A percentile compares a stretch with the other conserved stretches of the same genome.
phyloP scores from a whole-genome alignment of 345 rosid species.

The Lenwebbia sp. region DNA sequence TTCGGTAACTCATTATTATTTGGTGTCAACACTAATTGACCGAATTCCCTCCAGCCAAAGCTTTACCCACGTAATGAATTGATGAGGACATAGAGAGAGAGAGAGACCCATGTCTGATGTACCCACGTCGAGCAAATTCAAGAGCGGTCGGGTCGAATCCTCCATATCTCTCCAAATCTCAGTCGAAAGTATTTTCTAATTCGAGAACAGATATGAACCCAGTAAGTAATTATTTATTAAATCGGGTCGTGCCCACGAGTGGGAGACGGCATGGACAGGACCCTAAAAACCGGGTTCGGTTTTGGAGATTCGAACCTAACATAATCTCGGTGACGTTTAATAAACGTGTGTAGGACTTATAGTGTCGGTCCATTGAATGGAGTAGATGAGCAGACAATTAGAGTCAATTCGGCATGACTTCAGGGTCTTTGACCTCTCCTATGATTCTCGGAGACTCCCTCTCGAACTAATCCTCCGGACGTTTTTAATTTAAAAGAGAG shows the following conservation, averaged over 20 bases:
- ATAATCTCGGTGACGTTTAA: neutral
- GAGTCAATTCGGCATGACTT: neutral
- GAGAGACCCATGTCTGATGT: neutral
- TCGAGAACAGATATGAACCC: neutral
- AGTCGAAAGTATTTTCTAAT: neutral
- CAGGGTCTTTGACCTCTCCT: neutral
- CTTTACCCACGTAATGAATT: too few relatives aligned
- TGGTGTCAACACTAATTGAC: too few relatives aligned
- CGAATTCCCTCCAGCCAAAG: too few relatives aligned
- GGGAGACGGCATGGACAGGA: neutral
- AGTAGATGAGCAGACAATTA: neutral
- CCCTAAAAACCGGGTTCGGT: neutral
- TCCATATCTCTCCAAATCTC: neutral
- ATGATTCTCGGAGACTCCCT: neutral
- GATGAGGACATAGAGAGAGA: too few relatives aligned
- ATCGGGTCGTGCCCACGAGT: neutral
- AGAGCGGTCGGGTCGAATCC: neutral
- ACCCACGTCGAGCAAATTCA: neutral
- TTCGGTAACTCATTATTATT: too few relatives aligned
- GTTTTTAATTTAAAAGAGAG: too few relatives aligned
- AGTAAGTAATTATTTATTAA: neutral
- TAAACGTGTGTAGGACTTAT: neutral
- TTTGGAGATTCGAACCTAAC: neutral
- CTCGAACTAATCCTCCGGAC: too few relatives aligned
- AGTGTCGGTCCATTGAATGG: neutral